A percentile compares a stretch with the other conserved stretches of the same genome.
phyloP scores from a whole-genome alignment of 495 filamentous ascomycete genomes.

The Penicillium herquei region DNA sequence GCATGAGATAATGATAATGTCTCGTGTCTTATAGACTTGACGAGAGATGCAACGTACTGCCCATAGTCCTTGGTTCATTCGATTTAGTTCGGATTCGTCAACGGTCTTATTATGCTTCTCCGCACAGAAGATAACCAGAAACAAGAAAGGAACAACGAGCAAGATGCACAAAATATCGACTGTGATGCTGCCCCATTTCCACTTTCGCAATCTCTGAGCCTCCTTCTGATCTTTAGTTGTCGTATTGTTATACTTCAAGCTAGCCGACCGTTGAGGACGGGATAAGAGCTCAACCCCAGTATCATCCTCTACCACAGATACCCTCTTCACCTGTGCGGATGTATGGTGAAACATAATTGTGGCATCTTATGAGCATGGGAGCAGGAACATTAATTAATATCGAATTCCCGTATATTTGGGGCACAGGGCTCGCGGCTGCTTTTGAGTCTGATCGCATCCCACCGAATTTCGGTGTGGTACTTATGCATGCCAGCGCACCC shows the following conservation, averaged over 20 bases:
- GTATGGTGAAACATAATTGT: no score
- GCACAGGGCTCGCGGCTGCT: no score
- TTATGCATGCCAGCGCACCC: no score
- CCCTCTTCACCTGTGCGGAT: no score
- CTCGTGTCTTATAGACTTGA: background rate
- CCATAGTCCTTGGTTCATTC: conserved; percentile 3
- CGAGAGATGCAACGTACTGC: background rate
- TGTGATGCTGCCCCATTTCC: conserved; percentile 1
- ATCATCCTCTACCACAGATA: no score
- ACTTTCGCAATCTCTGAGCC: background rate
- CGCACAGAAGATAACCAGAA: background rate
- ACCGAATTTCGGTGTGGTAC: no score
- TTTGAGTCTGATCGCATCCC: no score
- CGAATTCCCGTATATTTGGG: no score
- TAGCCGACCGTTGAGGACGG: background rate
- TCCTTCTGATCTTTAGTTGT: background rate
- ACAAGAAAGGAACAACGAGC: background rate
- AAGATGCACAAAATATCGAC: background rate
- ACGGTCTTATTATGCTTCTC: background rate
- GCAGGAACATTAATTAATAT: no score
- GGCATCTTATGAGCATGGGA: no score
- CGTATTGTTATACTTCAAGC: background rate
- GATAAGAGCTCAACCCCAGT: background rate
- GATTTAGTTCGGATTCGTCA: background rate
- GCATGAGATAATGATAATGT: background rate